Base-by-base conservation (phyloP, 305 asterid species). In the Fraxinus greggii region DNA sequence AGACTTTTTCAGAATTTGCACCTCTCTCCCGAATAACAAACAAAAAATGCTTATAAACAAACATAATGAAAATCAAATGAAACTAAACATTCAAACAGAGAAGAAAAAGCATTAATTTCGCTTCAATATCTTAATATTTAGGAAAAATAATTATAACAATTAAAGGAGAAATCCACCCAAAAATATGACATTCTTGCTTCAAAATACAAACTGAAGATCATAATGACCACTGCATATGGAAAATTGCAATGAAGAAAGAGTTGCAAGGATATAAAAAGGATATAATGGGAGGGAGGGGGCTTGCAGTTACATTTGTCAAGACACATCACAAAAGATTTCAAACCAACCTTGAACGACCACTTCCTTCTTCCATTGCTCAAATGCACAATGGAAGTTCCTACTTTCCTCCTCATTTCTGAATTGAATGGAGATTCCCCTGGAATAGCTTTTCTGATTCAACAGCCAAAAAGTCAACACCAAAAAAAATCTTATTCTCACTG, bases 291-390 rank as follows among this genome's bases (percentile, higher is more conserved):
- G 74, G 72, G 31, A 12, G 36, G 19, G 42, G 59, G 24, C 74
- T 81, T 19, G 65, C 80, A 70, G 36, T 24, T 78, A 65, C 78
- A 28, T 80, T 80, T 77, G 33, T 61, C 63, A 75, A 78, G 79
- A 77, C 38, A 80, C 31, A 82, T 80, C 87, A 51, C 78, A 17
- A 83, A 76, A 81, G 33, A 74, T 77, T 84, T 78, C 81, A 54
- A 82, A 88, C 93, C 86, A 90, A 96, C 99, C 99, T 94, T 94
- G 90, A 86, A 83, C 88, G 87, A 67, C 89, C 88, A 83, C 89
- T 88, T 90, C 92, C 87, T 91, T 91, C 90, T 91, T 94, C 98
- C 98, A 92, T 85, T 92, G 95, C 88, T 94, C 98, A 91, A 92
- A 96, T 82, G 99, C 97, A 89, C 88, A 81, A 86, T 94, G 97